A percentile compares a stretch with the other conserved stretches of the same genome.
These are phyloP conservation scores for Diaporthe capsici DNA, from an alignment of 2,329 filamentous ascomycete genomes.

Conservation along the genomic window DNA sequence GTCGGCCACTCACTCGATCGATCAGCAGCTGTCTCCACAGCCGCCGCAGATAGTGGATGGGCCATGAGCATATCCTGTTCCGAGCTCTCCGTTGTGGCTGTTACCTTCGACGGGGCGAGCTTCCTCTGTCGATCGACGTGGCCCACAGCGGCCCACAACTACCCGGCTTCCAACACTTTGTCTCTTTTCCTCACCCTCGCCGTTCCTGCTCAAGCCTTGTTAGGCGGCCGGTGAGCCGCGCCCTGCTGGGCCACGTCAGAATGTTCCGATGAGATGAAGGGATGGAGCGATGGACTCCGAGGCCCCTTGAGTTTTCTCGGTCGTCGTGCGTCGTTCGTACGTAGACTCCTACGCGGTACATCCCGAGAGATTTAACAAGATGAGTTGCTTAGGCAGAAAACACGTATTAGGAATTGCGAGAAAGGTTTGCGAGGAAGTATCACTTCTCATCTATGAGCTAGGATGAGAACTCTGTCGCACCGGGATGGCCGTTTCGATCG, in stretches of 20 bases:
- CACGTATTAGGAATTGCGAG: background rate
- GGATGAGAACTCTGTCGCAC: background rate
- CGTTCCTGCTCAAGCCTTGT: background rate
- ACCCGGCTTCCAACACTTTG: background rate
- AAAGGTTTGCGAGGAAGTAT: background rate
- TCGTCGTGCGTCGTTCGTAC: background rate
- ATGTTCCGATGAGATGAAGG: background rate
- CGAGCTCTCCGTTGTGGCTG: constrained; percentile 5
- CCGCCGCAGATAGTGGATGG: background rate
- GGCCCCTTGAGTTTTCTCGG: background rate
- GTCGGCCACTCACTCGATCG: constrained; percentile 11
- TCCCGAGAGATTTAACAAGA: background rate
- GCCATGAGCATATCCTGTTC: constrained; percentile 4
- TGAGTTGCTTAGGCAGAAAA: background rate
- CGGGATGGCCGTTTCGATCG: background rate
- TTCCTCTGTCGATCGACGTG: background rate
- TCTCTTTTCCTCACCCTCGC: background rate
- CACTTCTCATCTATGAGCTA: background rate
- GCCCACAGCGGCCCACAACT: constrained; percentile 11
- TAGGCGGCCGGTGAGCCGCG: no score
- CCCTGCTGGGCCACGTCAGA: background rate
- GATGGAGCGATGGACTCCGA: background rate
- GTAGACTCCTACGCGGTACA: background rate
- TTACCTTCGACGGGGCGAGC: constrained; percentile 1
- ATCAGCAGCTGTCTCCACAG: constrained; percentile 4